A percentile compares a stretch with the other conserved stretches of the same genome.
Conservation (phyloP, 2,329 filamentous ascomycete genomes). For the Tolypocladium album region DNA sequence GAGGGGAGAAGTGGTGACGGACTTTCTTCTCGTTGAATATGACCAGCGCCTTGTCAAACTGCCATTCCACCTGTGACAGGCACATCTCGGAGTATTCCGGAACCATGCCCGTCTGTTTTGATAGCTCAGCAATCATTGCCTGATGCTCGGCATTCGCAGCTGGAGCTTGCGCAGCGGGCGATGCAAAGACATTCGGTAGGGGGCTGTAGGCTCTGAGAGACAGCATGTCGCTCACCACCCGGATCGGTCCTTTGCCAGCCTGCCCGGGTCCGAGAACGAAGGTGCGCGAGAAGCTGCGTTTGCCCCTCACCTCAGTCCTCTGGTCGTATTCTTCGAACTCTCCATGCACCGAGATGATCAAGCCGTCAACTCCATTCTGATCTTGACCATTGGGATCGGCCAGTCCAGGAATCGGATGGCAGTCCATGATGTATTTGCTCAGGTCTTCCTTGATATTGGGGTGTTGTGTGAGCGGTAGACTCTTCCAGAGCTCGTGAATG, state of each 20-base stretch:
- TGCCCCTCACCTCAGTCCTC: slow-evolving; percentile 42
- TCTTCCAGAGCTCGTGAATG: slow-evolving; percentile 59
- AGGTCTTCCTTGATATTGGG: slow-evolving; percentile 56
- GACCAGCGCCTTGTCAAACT: slow-evolving; percentile 62
- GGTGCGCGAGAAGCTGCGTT: slow-evolving; percentile 72
- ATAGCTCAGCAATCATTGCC: slow-evolving; percentile 64
- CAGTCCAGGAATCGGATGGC: slow-evolving; percentile 61
- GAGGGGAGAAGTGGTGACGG: slow-evolving; percentile 13
- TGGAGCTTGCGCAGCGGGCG: slow-evolving; percentile 12
- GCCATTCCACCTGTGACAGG: slow-evolving; percentile 68
- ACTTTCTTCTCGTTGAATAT: slow-evolving; percentile 71
- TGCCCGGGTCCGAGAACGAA: slow-evolving; percentile 70
- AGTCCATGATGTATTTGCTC: slow-evolving; percentile 74
- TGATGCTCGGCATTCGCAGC: slow-evolving; percentile 39
- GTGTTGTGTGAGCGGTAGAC: slow-evolving; percentile 63
- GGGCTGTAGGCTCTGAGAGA: slow-evolving; percentile 56
- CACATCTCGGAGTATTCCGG: slow-evolving; percentile 71
- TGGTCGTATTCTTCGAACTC: slow-evolving; percentile 69
- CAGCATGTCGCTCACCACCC: slow-evolving; percentile 72
- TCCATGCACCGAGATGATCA: slow-evolving; percentile 70
- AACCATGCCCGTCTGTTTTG: slow-evolving; percentile 70
- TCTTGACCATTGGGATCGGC: slow-evolving; percentile 57
- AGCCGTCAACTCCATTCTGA: slow-evolving; percentile 59
- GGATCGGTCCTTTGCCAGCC: slow-evolving; percentile 50
- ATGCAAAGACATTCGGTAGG: slow-evolving; percentile 31